Base-by-base conservation (phyloP, 2,329 filamentous ascomycete species). In the Sporothrix brunneoviolacea region DNA sequence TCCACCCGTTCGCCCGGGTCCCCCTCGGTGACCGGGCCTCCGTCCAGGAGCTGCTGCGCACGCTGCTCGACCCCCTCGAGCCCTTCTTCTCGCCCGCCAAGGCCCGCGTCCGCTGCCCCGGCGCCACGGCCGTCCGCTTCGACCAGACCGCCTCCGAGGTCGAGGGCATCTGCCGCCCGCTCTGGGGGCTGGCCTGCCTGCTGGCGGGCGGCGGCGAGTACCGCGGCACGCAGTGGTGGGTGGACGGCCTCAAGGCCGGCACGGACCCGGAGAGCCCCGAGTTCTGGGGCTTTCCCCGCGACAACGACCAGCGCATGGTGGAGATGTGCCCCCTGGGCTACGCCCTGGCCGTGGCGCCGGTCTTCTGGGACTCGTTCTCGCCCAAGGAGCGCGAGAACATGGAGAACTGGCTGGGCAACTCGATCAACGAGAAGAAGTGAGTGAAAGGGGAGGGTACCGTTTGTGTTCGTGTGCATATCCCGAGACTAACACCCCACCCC, bases 231-330 rank as follows among this genome's bases (percentile, higher is more conserved):
- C 68, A 79, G 48, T 79, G 78, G 65, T 88, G 84, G 78, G 76
- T 88, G 32, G 74, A 85, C 54, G 86, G 86, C 4, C 71, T 91
- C 51, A 79, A 80, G 55, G 75, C 80, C 28, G 87, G 86, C 1
- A 89, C 84, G 0, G 80, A 91, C 58, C 85, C 85, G 0, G 72
- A 80, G 39, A 79, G 70, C 52, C 73, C 78, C 0, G 86, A 90
- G 65, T 91, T 83, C 60, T 91, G 86, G 86, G 86, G 86, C 0
- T 82, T 79, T 50, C 84, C 87, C 56, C 75, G 82, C 57, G 85
- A 90, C 61, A 82, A 84, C 51, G 87, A 91, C 61, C 86, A 91
- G 70, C 73, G 86, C 22, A 91, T 91, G 87, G 87, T 91, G 3
- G 87, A 91, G 64, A 88, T 89, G 75, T 90, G 86, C 61, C 86